Evolutionary conservation across 495 filamentous ascomycete species (phyloP).

Genomic region (Viridothelium virens): DNA sequence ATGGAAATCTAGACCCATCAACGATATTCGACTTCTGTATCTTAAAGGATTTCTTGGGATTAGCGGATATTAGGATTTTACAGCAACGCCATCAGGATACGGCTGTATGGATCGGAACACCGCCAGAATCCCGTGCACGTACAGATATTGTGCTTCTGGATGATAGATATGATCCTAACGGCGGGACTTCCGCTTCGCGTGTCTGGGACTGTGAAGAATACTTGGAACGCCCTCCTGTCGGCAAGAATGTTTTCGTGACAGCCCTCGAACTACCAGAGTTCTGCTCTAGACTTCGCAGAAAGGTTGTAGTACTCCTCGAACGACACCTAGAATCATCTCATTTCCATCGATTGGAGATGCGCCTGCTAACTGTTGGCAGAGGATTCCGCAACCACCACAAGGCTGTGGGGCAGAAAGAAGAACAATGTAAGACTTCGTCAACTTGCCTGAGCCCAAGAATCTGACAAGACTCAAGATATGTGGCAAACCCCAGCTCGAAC

Average conservation of each 20-base stretch:
- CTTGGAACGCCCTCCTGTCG: neutral
- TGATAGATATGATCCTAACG: slow-evolving; percentile 7
- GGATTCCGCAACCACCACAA: neutral
- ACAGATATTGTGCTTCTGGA: slow-evolving; percentile 10
- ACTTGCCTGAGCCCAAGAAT: neutral
- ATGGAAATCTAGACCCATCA: neutral
- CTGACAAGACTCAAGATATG: neutral
- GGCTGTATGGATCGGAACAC: neutral
- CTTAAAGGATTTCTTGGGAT: neutral
- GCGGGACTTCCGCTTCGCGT: neutral
- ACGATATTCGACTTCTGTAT: neutral
- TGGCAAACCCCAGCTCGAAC: slow-evolving; percentile 4
- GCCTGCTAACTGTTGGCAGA: neutral
- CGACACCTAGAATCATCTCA: neutral
- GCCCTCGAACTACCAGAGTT: slow-evolving; percentile 7
- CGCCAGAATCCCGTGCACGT: neutral
- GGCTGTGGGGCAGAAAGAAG: slow-evolving; percentile 15
- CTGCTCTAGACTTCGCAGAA: slow-evolving; percentile 12
- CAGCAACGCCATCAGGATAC: neutral
- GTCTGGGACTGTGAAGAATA: slow-evolving; percentile 15
- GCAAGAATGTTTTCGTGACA: neutral
- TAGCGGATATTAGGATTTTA: neutral
- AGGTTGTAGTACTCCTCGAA: neutral
- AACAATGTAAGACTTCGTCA: neutral
- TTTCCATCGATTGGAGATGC: neutral